Conservation (phyloP, 257 asterid species). For the Jacaranda copaia region DNA sequence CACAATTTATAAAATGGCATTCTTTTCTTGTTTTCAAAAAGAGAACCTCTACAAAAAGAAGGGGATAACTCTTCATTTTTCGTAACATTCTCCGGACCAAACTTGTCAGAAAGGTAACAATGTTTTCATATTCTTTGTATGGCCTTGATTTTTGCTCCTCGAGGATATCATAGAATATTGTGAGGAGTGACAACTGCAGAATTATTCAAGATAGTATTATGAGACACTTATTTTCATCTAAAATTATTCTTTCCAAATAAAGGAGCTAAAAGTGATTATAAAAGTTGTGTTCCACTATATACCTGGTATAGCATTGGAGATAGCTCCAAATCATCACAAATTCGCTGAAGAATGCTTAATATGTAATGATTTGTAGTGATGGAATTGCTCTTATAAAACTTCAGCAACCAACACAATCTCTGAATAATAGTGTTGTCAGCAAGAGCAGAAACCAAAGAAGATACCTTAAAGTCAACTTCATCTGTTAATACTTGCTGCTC, state of each 20-base stretch:
- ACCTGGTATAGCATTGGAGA: constrained; percentile 99
- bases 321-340: constrained; percentile 90
- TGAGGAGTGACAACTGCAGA: constrained; percentile 80
- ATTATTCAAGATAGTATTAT: constrained; percentile 40
- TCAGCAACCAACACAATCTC: constrained; percentile 91
- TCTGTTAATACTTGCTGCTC: constrained; percentile 60
- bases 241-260: constrained; percentile 24
- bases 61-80: constrained; percentile 85
- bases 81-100: constrained; percentile 86
- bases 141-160: constrained; percentile 92
- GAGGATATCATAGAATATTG: constrained; percentile 79
- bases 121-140: constrained; percentile 72
- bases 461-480: constrained; percentile 85
- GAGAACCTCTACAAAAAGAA: constrained; percentile 84
- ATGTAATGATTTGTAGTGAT: constrained; percentile 74
- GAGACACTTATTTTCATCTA: constrained; percentile 24
- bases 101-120: constrained; percentile 74
- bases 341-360: constrained; percentile 65
- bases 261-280: constrained; percentile 25
- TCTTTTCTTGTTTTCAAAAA: constrained; percentile 85
- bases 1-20: constrained; percentile 81
- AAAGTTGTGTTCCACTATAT: constrained; percentile 29
- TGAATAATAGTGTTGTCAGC: constrained; percentile 68
- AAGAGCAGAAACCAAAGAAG: constrained; percentile 80
- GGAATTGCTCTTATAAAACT: constrained; percentile 84